These are phyloP conservation scores for Wallacemonas collosoma DNA, from an alignment of 208 protist species.

Conservation along the genomic window DNA sequence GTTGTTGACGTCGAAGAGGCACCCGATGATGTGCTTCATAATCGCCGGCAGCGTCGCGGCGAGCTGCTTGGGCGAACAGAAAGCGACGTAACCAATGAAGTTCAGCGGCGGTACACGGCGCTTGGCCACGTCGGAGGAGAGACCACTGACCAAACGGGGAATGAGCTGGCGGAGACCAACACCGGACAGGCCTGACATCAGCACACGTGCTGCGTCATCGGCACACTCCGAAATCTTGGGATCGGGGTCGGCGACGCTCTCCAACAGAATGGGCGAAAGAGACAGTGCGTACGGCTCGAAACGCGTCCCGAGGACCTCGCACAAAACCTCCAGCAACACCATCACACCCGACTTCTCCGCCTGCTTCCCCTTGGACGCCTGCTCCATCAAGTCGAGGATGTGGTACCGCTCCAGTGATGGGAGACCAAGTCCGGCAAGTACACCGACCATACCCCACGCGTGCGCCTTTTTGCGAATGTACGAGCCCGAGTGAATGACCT, in stretches of 20 bases:
- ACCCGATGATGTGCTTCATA: constrained; percentile 87
- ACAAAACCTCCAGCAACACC: constrained; percentile 87
- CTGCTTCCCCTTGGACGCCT: constrained; percentile 71
- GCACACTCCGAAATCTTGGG: constrained; percentile 86
- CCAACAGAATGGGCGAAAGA: constrained; percentile 66
- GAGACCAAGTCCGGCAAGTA: constrained; percentile 83
- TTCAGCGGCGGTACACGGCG: constrained; percentile 82
- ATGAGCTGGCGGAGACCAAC: constrained; percentile 91
- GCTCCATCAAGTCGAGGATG: constrained; percentile 66
- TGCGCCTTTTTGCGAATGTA: constrained; percentile 94
- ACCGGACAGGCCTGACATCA: constrained; percentile 76
- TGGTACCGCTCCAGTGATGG: constrained; percentile 70
- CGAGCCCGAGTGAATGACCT: constrained; percentile 78
- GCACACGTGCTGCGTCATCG: constrained; percentile 82
- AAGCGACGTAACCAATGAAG: constrained; percentile 92
- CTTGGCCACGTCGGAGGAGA: constrained; percentile 83
- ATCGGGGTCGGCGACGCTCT: constrained; percentile 84
- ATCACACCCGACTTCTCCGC: constrained; percentile 81
- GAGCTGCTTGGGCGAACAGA: constrained; percentile 91
- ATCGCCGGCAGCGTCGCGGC: constrained; percentile 88
- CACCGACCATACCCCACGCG: constrained; percentile 84
- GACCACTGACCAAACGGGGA: constrained; percentile 67
- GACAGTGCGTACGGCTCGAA: constrained; percentile 91
- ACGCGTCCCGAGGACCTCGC: constrained; percentile 66
- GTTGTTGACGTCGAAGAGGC: constrained; percentile 91